Percentiles rank a stretch among this genome's conserved stretches.
phyloP scores from a whole-genome alignment of 2,329 filamentous ascomycete species.

The Trichocomaceae sp. region DNA sequence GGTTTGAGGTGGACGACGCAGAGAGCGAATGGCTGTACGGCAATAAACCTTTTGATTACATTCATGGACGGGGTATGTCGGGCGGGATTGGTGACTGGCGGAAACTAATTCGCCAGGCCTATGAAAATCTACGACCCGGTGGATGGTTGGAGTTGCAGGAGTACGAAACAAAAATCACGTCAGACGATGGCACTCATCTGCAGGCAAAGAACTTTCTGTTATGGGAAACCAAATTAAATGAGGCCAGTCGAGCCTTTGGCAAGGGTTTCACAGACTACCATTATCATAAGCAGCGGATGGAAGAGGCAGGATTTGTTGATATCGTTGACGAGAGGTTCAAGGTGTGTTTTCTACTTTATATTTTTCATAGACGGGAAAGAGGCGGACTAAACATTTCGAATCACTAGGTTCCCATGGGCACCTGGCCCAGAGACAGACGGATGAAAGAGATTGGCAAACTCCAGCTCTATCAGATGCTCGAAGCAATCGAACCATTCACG shows the following conservation, averaged over 20 bases:
- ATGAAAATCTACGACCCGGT: conserved; percentile 37
- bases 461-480: conserved; percentile 16
- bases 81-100: conserved; percentile 28
- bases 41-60: conserved; percentile 33
- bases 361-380: not conserved
- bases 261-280: conserved; percentile 28
- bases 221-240: conserved; percentile 22
- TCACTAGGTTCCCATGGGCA: conserved; percentile 38
- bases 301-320: conserved; percentile 46
- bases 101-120: conserved; percentile 34
- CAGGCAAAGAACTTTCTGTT: conserved; percentile 16
- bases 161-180: conserved; percentile 33
- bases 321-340: conserved; percentile 41
- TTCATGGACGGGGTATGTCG: conserved; percentile 37
- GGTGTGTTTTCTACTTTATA: conserved; percentile 8
- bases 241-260: conserved; percentile 27
- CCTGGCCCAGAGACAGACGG: conserved; percentile 43
- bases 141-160: conserved; percentile 44
- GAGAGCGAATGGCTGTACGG: conserved; percentile 27
- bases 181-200: conserved; percentile 38
- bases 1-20: conserved; percentile 31
- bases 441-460: conserved; percentile 43
- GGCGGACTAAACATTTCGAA: not conserved
- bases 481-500: conserved; percentile 20
- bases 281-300: conserved; percentile 34